Evolutionary conservation across 257 asterid genomes (phyloP).

Genomic region (Fraxinus pennsylvanica): DNA sequence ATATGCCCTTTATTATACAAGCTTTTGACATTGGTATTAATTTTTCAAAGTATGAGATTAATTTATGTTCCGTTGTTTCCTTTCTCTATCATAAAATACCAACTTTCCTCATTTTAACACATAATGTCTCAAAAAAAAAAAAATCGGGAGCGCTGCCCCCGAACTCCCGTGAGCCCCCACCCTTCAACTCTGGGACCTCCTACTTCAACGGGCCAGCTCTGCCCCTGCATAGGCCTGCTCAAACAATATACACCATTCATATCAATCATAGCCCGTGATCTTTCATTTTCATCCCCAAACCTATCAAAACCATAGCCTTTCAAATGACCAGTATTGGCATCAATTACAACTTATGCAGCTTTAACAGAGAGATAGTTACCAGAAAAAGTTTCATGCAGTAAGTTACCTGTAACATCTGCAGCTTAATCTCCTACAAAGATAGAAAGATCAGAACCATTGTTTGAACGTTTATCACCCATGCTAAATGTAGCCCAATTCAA

Average conservation of each 20-base stretch:
- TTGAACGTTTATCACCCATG: constrained; percentile 52
- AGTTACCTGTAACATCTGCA: constrained; percentile 82
- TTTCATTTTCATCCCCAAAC: constrained; percentile 88
- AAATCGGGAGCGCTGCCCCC: no score
- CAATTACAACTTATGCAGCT: constrained; percentile 90
- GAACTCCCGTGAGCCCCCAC: no score
- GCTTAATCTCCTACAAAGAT: constrained; percentile 89
- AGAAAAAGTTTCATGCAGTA: constrained; percentile 75
- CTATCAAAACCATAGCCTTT: constrained; percentile 95
- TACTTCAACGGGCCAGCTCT: no score
- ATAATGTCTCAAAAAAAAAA: no score
- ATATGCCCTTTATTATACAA: no score
- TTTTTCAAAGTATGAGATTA: no score
- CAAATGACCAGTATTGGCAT: constrained; percentile 83
- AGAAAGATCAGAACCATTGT: constrained; percentile 54
- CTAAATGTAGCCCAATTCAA: constrained; percentile 62
- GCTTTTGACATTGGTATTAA: no score
- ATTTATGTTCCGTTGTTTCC: no score
- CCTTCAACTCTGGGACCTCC: no score
- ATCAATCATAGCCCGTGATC: constrained; percentile 79
- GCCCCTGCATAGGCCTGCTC: constrained; percentile 93
- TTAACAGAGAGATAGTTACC: constrained; percentile 78
- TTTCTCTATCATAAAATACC: no score
- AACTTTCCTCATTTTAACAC: no score
- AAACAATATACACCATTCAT: constrained; percentile 88